phyloP scores from a whole-genome alignment of 2,329 filamentous ascomycete genomes.

The Aspergillus intermedius region DNA sequence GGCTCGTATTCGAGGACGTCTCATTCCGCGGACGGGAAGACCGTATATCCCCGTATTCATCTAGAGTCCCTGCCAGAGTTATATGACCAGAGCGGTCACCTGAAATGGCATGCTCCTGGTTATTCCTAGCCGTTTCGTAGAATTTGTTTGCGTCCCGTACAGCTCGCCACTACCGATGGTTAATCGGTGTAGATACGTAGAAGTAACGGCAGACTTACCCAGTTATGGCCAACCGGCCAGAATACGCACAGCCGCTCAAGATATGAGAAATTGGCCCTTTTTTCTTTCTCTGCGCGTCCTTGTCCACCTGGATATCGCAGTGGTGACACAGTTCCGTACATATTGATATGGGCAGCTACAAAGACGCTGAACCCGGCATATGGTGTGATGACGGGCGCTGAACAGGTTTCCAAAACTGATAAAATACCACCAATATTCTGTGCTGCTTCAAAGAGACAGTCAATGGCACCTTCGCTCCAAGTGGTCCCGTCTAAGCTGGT shows the following conservation, averaged over 20 bases:
- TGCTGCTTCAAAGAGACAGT: constrained; percentile 26
- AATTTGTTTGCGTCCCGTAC: constrained; percentile 32
- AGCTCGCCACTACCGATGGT: constrained; percentile 23
- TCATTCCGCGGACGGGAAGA: constrained; percentile 20
- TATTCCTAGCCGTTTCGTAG: constrained; percentile 27
- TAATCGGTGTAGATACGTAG: background rate
- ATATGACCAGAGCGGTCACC: constrained; percentile 22
- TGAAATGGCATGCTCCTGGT: constrained; percentile 13
- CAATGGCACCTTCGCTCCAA: constrained; percentile 17
- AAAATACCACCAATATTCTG: constrained; percentile 28
- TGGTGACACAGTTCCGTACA: constrained; percentile 31
- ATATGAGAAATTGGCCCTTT: constrained; percentile 25
- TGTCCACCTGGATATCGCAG: constrained; percentile 27
- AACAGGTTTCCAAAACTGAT: constrained; percentile 24
- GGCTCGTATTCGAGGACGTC: constrained; percentile 5
- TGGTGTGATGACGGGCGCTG: constrained; percentile 28
- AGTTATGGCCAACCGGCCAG: constrained; percentile 31
- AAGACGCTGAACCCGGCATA: constrained; percentile 34
- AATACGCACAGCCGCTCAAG: constrained; percentile 26
- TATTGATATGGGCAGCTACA: constrained; percentile 33
- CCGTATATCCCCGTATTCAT: constrained; percentile 33
- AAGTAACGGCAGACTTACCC: constrained; percentile 17
- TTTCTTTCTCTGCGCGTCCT: constrained; percentile 26
- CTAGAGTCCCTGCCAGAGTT: constrained; percentile 27
- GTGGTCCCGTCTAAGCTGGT: constrained; percentile 7